A percentile compares a stretch with the other conserved stretches of the same genome.
Evolutionary conservation across 768 basidiomycete genomes (phyloP).

Genomic region (Lepiota subincarnata): DNA sequence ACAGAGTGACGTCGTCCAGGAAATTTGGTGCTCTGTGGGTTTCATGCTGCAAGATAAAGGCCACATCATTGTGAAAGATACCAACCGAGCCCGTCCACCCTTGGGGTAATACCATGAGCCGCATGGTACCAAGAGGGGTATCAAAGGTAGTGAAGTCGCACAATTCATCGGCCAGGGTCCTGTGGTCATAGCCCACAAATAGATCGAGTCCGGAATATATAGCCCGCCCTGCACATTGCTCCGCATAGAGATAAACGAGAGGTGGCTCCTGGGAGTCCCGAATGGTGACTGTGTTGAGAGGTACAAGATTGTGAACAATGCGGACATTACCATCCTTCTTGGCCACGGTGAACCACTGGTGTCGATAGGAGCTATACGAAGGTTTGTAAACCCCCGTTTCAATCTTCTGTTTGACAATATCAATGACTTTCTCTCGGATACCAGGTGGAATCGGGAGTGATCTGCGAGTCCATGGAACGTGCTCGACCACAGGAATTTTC

Average conservation of each 20-base stretch:
- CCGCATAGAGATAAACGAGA: conserved; percentile 27
- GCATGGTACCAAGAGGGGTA: conserved; percentile 29
- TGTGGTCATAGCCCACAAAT: conserved; percentile 32
- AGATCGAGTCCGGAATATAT: conserved; percentile 27
- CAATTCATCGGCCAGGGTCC: conserved; percentile 18
- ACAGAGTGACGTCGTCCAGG: conserved; percentile 28
- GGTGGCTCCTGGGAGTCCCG: conserved; percentile 31
- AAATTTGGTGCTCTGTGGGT: conserved; percentile 23
- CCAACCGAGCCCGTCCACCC: conserved; percentile 36
- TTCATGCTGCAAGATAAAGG: conserved; percentile 28
- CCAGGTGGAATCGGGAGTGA: conserved; percentile 34
- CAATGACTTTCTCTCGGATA: conserved; percentile 24
- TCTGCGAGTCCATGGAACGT: conserved; percentile 30
- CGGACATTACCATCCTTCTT: conserved; percentile 32
- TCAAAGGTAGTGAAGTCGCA: conserved; percentile 35
- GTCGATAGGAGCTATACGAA: conserved; percentile 30
- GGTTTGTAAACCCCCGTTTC: conserved; percentile 33
- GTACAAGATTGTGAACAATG: conserved; percentile 35
- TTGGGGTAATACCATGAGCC: conserved; percentile 30
- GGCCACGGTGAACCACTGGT: conserved; percentile 32
- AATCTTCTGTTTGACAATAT: conserved; percentile 28
- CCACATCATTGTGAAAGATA: conserved; percentile 29
- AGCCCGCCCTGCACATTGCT: conserved; percentile 23
- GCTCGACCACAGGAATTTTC: conserved; percentile 27
- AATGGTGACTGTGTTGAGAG: conserved; percentile 34